Conservation (phyloP, 805 yeast species). For the Candida taoyuanica region DNA sequence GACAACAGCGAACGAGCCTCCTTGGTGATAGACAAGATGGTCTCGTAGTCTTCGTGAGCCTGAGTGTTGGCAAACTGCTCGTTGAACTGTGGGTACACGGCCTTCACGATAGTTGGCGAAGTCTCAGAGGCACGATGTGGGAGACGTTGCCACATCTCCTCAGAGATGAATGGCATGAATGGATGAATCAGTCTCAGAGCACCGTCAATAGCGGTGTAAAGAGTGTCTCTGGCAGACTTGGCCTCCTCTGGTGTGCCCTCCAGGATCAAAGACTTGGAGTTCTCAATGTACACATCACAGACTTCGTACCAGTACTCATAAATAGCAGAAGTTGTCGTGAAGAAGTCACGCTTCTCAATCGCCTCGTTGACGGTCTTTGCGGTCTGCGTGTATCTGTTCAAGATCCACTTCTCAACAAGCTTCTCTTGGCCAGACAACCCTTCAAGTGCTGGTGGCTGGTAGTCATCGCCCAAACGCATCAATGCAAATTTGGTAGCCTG, state of each 20-base stretch:
- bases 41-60: constrained; percentile 73
- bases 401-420: constrained; percentile 94
- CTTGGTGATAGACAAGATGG: constrained; percentile 81
- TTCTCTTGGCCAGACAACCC: constrained; percentile 74
- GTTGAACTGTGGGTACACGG: constrained; percentile 68
- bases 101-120: constrained; percentile 69
- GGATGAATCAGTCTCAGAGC: constrained; percentile 93
- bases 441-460: constrained; percentile 67
- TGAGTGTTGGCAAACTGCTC: constrained; percentile 56
- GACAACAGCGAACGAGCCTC: constrained; percentile 88
- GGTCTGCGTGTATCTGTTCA: constrained; percentile 75
- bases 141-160: constrained; percentile 98
- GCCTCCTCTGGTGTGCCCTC: constrained; percentile 86
- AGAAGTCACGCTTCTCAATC: constrained; percentile 83
- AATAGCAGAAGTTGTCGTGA: constrained; percentile 78
- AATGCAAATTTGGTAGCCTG: constrained; percentile 97
- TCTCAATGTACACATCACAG: constrained; percentile 97
- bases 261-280: constrained; percentile 85
- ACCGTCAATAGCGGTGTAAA: constrained; percentile 88
- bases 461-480: constrained; percentile 87
- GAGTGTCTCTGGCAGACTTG: constrained; percentile 88
- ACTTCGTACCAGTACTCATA: constrained; percentile 95
- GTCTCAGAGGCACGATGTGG: constrained; percentile 78
- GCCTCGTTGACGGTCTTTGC: constrained; percentile 58
- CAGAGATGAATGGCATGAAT: constrained; percentile 96